Percentiles rank a stretch among this genome's conserved stretches.
Conservation (phyloP, 208 protist species). For the Acanthamoeba culbertsoni region DNA sequence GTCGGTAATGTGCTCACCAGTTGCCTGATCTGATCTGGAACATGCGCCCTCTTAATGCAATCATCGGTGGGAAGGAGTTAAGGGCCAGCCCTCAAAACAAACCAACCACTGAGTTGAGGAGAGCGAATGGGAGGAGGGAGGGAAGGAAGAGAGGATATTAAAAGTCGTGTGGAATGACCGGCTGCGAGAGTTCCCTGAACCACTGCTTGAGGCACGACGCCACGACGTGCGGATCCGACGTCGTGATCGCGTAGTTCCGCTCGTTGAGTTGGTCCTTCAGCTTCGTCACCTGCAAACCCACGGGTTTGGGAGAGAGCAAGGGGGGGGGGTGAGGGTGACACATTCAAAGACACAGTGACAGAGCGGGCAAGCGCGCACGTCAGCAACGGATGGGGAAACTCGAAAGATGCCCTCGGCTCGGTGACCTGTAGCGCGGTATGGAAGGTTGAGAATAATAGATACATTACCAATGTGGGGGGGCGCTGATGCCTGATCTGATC, state of each 20-base stretch:
- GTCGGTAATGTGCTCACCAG: neutral
- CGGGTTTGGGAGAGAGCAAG: neutral
- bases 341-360: neutral
- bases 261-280: neutral
- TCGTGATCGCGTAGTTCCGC: neutral
- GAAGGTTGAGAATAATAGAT: no score
- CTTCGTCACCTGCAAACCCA: neutral
- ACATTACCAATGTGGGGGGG: no score
- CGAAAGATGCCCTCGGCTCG: neutral
- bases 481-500: no score
- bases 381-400: neutral
- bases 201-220: conserved; percentile 8
- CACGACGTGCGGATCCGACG: neutral
- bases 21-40: neutral
- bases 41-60: neutral
- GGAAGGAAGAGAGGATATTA: neutral
- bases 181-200: conserved; percentile 1
- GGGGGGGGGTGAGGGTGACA: no score
- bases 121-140: neutral
- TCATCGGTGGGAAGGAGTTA: neutral
- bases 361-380: neutral
- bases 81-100: neutral
- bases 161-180: neutral
- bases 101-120: neutral
- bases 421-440: neutral